These are phyloP conservation scores for Abrus pulchellus DNA, from an alignment of 306 rosid species.

Conservation along the genomic window DNA sequence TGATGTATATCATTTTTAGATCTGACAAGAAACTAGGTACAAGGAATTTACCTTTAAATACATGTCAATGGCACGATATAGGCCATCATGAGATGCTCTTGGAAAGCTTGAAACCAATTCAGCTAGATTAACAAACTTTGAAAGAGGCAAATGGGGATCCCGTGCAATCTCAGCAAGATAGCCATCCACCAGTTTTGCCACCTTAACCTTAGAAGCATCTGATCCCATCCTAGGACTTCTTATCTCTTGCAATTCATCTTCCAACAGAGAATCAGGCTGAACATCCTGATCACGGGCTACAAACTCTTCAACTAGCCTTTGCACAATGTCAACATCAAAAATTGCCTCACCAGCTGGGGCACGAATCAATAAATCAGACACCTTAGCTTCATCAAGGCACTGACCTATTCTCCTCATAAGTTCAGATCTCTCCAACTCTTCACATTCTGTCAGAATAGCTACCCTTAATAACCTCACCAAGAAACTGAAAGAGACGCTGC, in stretches of 20 bases:
- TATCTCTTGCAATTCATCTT: slow-evolving; percentile 73
- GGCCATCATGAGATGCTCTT: slow-evolving; percentile 79
- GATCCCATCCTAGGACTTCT: slow-evolving; percentile 68
- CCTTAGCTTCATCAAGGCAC: slow-evolving; percentile 81
- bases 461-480: slow-evolving; percentile 71
- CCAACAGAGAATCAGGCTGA: slow-evolving; percentile 57
- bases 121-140: slow-evolving; percentile 70
- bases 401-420: slow-evolving; percentile 75
- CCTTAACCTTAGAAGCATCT: slow-evolving; percentile 69
- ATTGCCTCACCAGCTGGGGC: slow-evolving; percentile 60
- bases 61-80: slow-evolving; percentile 93
- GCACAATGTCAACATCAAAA: slow-evolving; percentile 75
- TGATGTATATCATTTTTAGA: not conserved
- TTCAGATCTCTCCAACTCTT: slow-evolving; percentile 62
- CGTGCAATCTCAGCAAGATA: slow-evolving; percentile 82
- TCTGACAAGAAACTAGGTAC: slow-evolving; percentile 5
- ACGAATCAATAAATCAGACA: slow-evolving; percentile 72
- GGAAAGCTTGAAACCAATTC: slow-evolving; percentile 78
- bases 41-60: slow-evolving; percentile 72
- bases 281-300: slow-evolving; percentile 55
- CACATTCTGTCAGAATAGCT: slow-evolving; percentile 67
- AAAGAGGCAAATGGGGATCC: slow-evolving; percentile 71
- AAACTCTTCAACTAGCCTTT: slow-evolving; percentile 81
- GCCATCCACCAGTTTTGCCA: slow-evolving; percentile 88
- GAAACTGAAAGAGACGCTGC: slow-evolving; percentile 72